These are phyloP conservation scores for Cryptosporidium sp. DNA, from an alignment of 169 alveolate genomes.

Conservation along the genomic window DNA sequence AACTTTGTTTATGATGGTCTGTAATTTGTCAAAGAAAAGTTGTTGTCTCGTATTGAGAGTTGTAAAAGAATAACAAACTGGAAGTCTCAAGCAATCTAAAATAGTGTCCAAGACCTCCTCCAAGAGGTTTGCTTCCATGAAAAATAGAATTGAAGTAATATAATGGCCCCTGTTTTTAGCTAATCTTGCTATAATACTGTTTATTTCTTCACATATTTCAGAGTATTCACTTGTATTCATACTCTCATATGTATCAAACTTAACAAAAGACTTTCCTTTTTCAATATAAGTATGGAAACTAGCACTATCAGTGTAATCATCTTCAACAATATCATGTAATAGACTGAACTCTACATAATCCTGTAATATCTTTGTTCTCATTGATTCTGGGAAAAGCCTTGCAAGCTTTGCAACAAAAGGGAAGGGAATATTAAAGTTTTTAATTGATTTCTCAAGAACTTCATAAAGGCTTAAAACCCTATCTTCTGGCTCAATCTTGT, in stretches of 20 bases:
- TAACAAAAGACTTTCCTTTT: conserved; percentile 35
- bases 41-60: conserved; percentile 52
- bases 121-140: conserved; percentile 48
- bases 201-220: conserved; percentile 56
- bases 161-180: conserved; percentile 64
- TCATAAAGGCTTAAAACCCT: conserved; percentile 19
- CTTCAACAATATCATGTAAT: conserved; percentile 56
- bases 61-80: conserved; percentile 56
- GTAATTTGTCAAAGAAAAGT: conserved; percentile 69
- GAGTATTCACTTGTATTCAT: conserved; percentile 23
- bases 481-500: conserved; percentile 21
- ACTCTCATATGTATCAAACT: conserved; percentile 51
- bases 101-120: conserved; percentile 46
- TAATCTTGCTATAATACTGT: conserved; percentile 51
- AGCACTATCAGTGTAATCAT: conserved; percentile 52
- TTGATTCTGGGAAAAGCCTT: conserved; percentile 20
- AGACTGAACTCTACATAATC: conserved; percentile 57
- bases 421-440: conserved; percentile 33
- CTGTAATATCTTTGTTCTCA: conserved; percentile 36
- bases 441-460: conserved; percentile 14
- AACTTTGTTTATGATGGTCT: conserved; percentile 23
- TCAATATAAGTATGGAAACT: conserved; percentile 30
- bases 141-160: conserved; percentile 56
- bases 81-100: conserved; percentile 46
- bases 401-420: conserved; percentile 55